A percentile compares a stretch with the other conserved stretches of the same genome.
Conservation (phyloP, 2,329 filamentous ascomycete genomes). For the Diaporthe vexans region DNA sequence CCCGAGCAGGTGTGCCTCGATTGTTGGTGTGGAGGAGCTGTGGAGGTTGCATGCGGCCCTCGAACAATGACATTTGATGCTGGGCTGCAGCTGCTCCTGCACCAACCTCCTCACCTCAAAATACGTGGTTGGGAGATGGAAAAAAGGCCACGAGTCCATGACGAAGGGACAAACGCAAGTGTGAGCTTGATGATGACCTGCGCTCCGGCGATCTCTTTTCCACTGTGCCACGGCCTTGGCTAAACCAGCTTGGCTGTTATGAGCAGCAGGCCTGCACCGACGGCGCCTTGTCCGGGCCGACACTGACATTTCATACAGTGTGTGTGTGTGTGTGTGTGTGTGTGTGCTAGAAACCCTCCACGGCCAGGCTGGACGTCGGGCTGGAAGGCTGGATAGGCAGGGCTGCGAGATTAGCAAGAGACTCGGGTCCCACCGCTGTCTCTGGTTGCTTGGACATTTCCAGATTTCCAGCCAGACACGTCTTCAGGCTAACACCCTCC, state of each 20-base stretch:
- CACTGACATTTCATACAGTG: not conserved
- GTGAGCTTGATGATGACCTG: slow-evolving; percentile 9
- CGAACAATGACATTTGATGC: slow-evolving; percentile 20
- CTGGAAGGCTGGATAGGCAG: not conserved
- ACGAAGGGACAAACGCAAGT: slow-evolving; percentile 4
- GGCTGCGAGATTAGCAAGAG: slow-evolving; percentile 6
- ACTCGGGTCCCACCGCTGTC: slow-evolving; percentile 21
- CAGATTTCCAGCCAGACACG: slow-evolving; percentile 12
- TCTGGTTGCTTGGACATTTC: slow-evolving; percentile 12
- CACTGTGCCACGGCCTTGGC: slow-evolving; percentile 29
- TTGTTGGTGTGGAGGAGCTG: slow-evolving; percentile 28
- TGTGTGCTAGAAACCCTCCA: too few relatives aligned
- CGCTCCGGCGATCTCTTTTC: slow-evolving; percentile 27
- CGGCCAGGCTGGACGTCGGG: slow-evolving; percentile 6
- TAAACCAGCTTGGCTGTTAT: not conserved
- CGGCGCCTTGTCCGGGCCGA: slow-evolving; percentile 5
- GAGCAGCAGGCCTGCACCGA: not conserved
- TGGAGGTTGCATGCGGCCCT: slow-evolving; percentile 31
- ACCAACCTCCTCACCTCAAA: slow-evolving; percentile 20
- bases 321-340: not conserved
- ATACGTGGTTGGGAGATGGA: slow-evolving; percentile 7
- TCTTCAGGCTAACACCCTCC: slow-evolving; percentile 20
- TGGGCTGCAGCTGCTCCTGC: not conserved
- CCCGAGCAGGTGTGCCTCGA: slow-evolving; percentile 34
- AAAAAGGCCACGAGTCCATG: slow-evolving; percentile 34